Percentiles rank a stretch among this genome's conserved stretches.
phyloP scores from a whole-genome alignment of 2,329 filamentous ascomycete genomes.

The Hawksworthiomyces lignivorus region DNA sequence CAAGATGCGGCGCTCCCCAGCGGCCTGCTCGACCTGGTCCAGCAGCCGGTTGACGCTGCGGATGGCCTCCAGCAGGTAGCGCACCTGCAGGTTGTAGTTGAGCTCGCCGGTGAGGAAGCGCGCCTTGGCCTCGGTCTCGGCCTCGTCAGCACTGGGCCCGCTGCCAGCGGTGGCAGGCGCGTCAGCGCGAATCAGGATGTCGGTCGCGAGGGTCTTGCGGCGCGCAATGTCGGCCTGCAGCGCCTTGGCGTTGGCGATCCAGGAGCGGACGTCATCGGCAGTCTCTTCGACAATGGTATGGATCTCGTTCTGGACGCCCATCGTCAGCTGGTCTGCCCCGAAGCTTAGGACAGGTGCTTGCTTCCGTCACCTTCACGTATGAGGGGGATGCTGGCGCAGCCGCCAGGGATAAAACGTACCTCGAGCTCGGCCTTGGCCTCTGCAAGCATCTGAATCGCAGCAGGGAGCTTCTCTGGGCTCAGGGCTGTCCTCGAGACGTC shows the following conservation, averaged over 20 bases:
- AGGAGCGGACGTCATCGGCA: constrained; percentile 72
- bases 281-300: constrained; percentile 68
- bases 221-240: constrained; percentile 79
- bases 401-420: constrained; percentile 23
- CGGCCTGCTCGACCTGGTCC: constrained; percentile 51
- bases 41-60: constrained; percentile 53
- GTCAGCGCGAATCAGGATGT: constrained; percentile 73
- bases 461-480: constrained; percentile 27
- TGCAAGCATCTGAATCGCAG: constrained; percentile 33
- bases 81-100: constrained; percentile 51
- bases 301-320: constrained; percentile 53
- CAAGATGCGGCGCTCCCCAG: constrained; percentile 45
- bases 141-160: constrained; percentile 35
- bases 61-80: constrained; percentile 41
- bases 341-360: too few relatives aligned
- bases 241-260: constrained; percentile 77
- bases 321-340: not conserved
- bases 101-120: constrained; percentile 51
- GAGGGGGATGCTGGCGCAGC: not conserved
- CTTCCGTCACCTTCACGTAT: too few relatives aligned
- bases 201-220: constrained; percentile 69
- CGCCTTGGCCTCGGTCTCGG: constrained; percentile 46
- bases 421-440: constrained; percentile 37
- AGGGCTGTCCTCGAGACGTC: constrained; percentile 34
- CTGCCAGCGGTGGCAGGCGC: constrained; percentile 45